Percentiles rank a stretch among this genome's conserved stretches.
Conservation (phyloP, 164 flowering plant species). For the Magnolia changhungtana region DNA sequence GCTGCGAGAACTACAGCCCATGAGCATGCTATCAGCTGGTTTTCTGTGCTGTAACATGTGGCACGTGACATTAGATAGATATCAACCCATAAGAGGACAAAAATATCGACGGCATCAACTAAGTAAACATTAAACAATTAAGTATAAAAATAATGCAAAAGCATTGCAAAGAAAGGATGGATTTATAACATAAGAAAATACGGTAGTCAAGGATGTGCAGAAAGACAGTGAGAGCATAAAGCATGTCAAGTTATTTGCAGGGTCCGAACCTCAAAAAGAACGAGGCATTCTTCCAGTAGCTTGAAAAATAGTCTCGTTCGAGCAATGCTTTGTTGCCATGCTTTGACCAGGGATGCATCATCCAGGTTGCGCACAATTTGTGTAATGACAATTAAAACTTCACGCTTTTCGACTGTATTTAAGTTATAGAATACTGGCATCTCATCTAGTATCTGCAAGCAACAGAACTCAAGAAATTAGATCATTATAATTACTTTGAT, state of each 20-base stretch:
- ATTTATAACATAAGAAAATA: background rate
- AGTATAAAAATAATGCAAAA: too few relatives aligned
- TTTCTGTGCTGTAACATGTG: constrained; percentile 69
- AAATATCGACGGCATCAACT: too few relatives aligned
- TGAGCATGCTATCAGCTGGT: constrained; percentile 76
- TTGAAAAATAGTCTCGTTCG: constrained; percentile 97
- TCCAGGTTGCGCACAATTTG: constrained; percentile 93
- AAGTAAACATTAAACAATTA: too few relatives aligned
- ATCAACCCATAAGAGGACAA: too few relatives aligned
- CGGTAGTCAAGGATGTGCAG: background rate
- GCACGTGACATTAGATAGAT: background rate
- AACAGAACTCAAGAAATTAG: constrained; percentile 4
- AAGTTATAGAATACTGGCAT: constrained; percentile 98
- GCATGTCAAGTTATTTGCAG: background rate
- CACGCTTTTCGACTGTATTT: constrained; percentile 87
- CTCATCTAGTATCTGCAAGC: constrained; percentile 91
- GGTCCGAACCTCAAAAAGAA: constrained; percentile 79
- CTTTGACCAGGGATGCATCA: constrained; percentile 88
- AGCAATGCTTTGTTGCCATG: constrained; percentile 98
- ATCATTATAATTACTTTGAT: background rate
- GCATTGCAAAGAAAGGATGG: too few relatives aligned
- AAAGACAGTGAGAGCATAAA: background rate
- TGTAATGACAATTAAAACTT: constrained; percentile 73
- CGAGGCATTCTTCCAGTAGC: constrained; percentile 85
- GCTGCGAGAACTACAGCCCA: constrained; percentile 85